Base-by-base conservation (phyloP, 2,329 filamentous ascomycete genomes). In the Mollisiaceae sp. region DNA sequence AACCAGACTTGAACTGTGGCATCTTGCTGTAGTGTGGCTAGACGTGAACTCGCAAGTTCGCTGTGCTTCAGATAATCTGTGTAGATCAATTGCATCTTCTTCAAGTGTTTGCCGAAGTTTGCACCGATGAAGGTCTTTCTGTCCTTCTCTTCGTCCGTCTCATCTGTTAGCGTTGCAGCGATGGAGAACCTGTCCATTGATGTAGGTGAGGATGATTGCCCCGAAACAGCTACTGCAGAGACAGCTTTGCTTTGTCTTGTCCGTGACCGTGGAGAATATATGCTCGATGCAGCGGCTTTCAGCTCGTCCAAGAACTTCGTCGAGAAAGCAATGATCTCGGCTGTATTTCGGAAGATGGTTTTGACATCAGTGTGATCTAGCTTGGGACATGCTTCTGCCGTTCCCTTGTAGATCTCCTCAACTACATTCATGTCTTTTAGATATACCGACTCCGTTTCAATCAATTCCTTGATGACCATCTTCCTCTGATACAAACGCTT, bases 331-430 rank as follows among this genome's bases (percentile, higher is more conserved):
- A 97, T 92, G 63, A 99, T 89, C 73, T 97, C 91, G 72, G 95
- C 91, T 4, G 91, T 94, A 75, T 99, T 99, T 68, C 93, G 90
- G 77, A 99, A 99, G 18, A 99, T 87, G 14, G 91, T 84, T 75
- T 94, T 97, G 73, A 96, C 89, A 68, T 97, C 97, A 69, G 94
- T 91, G 50, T 86, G 82, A 52, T 91, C 92, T 35, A 97, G 85
- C 69, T 93, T 88, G 9, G 92, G 88, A 63, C 91, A 93, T 12
- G 91, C 91, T 71, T 91, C 89, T 0, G 93, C 92, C 0, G 95
- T 98, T 52, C 92, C 93, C 78, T 96, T 97, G 83, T 98, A 99
- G 62, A 99, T 98, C 75, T 98, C 94, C 74, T 97, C 93, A 2
- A 97, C 91, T 61, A 99, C 94, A 76, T 94, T 97, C 92, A 99